phyloP scores from a whole-genome alignment of 345 rosid genomes.

The Gossypium turneri region DNA sequence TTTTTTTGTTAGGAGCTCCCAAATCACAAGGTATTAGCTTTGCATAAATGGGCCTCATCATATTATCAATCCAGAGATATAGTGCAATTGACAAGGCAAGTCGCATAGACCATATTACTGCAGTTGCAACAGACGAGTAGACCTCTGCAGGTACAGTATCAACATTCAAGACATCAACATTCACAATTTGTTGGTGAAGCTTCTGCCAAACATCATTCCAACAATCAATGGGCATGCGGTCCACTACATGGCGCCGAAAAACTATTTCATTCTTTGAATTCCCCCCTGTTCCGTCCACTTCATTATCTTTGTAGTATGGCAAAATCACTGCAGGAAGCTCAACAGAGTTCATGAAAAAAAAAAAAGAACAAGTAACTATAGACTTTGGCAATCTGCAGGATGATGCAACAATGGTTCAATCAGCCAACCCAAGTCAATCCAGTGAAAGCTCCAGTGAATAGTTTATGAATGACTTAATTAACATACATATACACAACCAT shows the following conservation, averaged over 20 bases:
- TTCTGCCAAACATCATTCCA: constrained; percentile 96
- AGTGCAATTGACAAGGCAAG: constrained; percentile 72
- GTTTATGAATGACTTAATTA: too few relatives aligned
- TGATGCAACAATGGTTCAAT: neutral
- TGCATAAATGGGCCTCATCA: constrained; percentile 80
- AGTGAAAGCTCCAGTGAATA: neutral
- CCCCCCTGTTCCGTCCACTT: constrained; percentile 35
- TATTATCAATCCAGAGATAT: constrained; percentile 77
- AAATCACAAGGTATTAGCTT: constrained; percentile 88
- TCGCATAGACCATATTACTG: constrained; percentile 89
- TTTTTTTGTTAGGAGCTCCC: constrained; percentile 58
- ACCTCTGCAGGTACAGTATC: constrained; percentile 73
- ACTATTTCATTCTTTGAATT: constrained; percentile 53
- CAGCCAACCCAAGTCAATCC: neutral
- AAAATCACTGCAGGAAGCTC: constrained; percentile 56
- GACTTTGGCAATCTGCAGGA: neutral
- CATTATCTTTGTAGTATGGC: constrained; percentile 73
- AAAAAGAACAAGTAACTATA: neutral
- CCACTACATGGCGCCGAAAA: constrained; percentile 79
- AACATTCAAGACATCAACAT: constrained; percentile 79
- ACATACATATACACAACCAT: neutral
- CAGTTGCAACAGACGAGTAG: constrained; percentile 77
- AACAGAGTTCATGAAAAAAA: neutral
- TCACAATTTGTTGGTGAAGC: constrained; percentile 83
- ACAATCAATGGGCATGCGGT: constrained; percentile 90